Conservation (phyloP, 2,329 filamentous ascomycete species). For the Coniochaeta ligniaria region DNA sequence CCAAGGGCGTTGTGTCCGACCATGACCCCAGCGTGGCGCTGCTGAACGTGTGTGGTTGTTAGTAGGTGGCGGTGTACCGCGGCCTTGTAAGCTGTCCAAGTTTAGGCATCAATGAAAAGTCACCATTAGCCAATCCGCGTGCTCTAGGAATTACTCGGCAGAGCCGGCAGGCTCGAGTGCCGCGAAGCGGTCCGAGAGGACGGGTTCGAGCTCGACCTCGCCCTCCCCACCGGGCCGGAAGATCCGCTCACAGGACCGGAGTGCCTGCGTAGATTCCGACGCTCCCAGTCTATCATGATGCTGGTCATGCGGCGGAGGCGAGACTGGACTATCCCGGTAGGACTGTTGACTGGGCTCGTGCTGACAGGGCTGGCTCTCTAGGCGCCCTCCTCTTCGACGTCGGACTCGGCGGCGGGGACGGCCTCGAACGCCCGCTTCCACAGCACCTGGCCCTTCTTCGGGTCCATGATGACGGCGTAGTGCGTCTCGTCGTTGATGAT, state of each 20-base stretch:
- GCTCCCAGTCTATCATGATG: not conserved
- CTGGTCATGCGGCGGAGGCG: not conserved
- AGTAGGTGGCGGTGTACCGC: not conserved
- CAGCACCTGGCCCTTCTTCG: constrained; percentile 34
- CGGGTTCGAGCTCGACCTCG: not conserved
- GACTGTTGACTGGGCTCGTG: not conserved
- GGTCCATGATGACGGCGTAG: constrained; percentile 35
- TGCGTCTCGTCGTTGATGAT: constrained; percentile 20
- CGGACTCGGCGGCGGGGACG: not conserved
- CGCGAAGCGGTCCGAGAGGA: not conserved
- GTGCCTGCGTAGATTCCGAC: not conserved
- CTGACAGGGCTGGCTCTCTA: not conserved
- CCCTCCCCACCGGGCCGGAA: not conserved
- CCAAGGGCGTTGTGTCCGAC: constrained; percentile 51
- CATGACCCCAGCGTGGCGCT: constrained; percentile 62
- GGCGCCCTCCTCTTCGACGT: not conserved
- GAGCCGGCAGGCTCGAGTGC: not conserved
- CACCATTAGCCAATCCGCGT: not conserved
- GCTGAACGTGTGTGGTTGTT: constrained; percentile 49
- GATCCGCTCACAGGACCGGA: not conserved
- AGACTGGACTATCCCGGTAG: not conserved
- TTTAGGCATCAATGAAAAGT: not conserved
- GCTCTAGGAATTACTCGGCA: not conserved
- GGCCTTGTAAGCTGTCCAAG: not conserved
- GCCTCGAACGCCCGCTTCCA: constrained; percentile 21